Conservation (phyloP, 169 alveolate genomes). For the Babesia divergens region DNA sequence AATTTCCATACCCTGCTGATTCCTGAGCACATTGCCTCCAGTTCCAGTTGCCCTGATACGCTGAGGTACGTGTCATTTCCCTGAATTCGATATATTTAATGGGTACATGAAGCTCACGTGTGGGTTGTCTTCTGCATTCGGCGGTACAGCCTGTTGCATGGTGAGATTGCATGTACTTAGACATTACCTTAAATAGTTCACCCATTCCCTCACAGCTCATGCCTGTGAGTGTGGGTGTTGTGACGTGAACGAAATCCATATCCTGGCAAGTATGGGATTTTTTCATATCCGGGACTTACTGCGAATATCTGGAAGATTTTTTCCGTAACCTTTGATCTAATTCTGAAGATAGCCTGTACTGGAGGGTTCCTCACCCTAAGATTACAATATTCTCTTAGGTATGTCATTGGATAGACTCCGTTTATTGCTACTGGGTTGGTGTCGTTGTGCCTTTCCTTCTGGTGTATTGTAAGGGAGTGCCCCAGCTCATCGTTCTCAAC, state of each 20-base stretch:
- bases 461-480: slow-evolving; percentile 25
- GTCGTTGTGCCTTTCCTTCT: slow-evolving; percentile 19
- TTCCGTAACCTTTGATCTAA: slow-evolving; percentile 80
- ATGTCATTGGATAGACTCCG: slow-evolving; percentile 64
- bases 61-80: slow-evolving; percentile 90
- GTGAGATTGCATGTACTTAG: slow-evolving; percentile 68
- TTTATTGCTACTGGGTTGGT: slow-evolving; percentile 70
- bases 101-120: not conserved
- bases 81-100: slow-evolving; percentile 36
- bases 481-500: slow-evolving; percentile 61
- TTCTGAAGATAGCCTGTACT: slow-evolving; percentile 82
- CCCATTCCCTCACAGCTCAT: slow-evolving; percentile 99
- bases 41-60: slow-evolving; percentile 96
- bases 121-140: not conserved
- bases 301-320: slow-evolving; percentile 81
- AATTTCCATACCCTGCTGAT: slow-evolving; percentile 93
- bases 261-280: slow-evolving; percentile 69
- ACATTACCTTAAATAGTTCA: slow-evolving; percentile 93
- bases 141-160: slow-evolving; percentile 22
- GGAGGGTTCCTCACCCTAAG: slow-evolving; percentile 71
- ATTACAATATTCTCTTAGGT: slow-evolving; percentile 70
- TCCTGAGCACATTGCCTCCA: slow-evolving; percentile 92
- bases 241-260: slow-evolving; percentile 90
- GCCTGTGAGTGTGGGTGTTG: slow-evolving; percentile 98
- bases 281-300: slow-evolving; percentile 75